Conservation (phyloP, 768 basidiomycete genomes). For the Suillus alpinus region DNA sequence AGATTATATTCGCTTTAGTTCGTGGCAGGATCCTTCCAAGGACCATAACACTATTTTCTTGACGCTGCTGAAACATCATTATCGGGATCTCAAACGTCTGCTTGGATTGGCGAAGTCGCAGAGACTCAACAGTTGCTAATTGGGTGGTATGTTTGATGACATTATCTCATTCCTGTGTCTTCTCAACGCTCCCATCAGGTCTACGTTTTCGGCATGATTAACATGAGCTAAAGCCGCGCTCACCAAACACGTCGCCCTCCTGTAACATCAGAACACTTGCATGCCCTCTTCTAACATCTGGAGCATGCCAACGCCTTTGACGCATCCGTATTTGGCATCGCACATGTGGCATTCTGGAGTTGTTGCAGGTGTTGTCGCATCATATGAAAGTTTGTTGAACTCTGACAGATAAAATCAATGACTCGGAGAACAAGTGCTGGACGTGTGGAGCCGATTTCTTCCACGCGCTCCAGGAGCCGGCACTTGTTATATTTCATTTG, state of each 20-base stretch:
- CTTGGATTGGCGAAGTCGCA: not conserved
- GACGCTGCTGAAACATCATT: not conserved
- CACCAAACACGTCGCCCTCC: not conserved
- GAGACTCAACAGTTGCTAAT: not conserved
- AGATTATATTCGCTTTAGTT: not conserved
- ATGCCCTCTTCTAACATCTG: not conserved
- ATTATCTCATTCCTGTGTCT: not conserved
- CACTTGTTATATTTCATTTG: too few species aligned
- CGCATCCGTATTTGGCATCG: not conserved
- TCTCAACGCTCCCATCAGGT: not conserved
- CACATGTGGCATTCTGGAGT: not conserved
- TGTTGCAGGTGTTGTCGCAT: not conserved
- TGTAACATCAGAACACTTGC: too few species aligned
- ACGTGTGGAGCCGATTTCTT: too few species aligned
- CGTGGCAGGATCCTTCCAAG: too few species aligned
- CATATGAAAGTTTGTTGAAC: too few species aligned
- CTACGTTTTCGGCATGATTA: not conserved
- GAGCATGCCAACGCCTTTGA: not conserved
- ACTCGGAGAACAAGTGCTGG: too few species aligned
- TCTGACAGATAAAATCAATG: too few species aligned
- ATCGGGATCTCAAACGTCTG: not conserved
- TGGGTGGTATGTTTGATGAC: not conserved
- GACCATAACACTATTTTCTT: too few species aligned
- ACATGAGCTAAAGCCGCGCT: not conserved
- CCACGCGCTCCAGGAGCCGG: too few species aligned